Base-by-base conservation (phyloP, 129 eudicot species). In the Escallonia rubra region DNA sequence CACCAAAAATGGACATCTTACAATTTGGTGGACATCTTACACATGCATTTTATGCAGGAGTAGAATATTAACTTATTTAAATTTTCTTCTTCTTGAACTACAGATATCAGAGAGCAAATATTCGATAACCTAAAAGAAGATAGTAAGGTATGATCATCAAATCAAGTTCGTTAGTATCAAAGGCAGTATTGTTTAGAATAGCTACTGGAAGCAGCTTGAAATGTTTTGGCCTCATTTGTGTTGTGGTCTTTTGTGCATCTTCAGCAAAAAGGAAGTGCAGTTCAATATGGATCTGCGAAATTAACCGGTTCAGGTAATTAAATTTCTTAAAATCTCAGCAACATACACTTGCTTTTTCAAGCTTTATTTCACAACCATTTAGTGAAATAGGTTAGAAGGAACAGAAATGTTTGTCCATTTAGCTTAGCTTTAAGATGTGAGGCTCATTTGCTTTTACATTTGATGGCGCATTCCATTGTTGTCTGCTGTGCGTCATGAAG, bases 261-360 rank as follows among this genome's bases (percentile, higher is more conserved):
- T 57, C 70, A 73, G 83, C 84, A 76, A 65, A 83, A 79, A 67
- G 78, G 75, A 70, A 77, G 86, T 54, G 72, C 86, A 34, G 80
- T 81, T 67, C 86, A 84, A 66, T 72, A 80, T 77, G 93, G 96
- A 72, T 89, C 96, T 44, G 72, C 76, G 16, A 80, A 82, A 49
- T 81, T 93, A 8, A 72, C 84, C 66, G 87, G 78, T 44, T 83
- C 96, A 80, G 96, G 93, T 89, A 67, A 81, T 14, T 13, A 71
- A 41, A 12, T 46, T 15, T 72, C 15, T 49, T 43, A 8, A n/a
- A 44, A 14, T 47, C 57, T 61, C 59, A 13, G n/a, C 54, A 4
- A 34, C 48, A 11, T 66, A 10, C 62, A 54, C 43, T 45, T 13
- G 11, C 8, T 41, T 38, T 14, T 34, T 16, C 23, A 34, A 39